Percentiles rank a stretch among this genome's conserved stretches.
Conservation (phyloP, 306 rosid species). For the Casuarina cunninghamiana region DNA sequence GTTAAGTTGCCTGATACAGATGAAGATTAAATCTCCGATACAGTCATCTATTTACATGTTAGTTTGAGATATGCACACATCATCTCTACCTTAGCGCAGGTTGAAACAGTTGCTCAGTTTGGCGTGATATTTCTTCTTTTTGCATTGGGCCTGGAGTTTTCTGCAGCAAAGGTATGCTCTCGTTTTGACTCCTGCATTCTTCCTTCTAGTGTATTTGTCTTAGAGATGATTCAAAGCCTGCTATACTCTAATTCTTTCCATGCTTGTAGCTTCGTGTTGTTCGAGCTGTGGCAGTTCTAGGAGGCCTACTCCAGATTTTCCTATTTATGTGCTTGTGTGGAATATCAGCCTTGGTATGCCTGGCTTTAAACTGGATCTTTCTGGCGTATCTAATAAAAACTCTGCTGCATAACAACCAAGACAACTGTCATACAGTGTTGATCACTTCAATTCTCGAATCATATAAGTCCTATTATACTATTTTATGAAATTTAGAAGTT, state of each 20-base stretch:
- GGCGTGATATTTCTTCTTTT: slow-evolving; percentile 97
- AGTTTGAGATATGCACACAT: not conserved
- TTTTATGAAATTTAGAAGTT: not conserved
- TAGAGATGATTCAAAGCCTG: slow-evolving; percentile 18
- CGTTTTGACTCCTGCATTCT: slow-evolving; percentile 20
- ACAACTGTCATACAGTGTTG: not conserved
- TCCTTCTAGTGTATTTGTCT: slow-evolving; percentile 15
- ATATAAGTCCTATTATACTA: not conserved
- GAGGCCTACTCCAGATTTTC: slow-evolving; percentile 90
- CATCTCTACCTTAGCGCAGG: slow-evolving; percentile 49
- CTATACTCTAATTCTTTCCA: slow-evolving; percentile 24
- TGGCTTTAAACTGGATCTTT: slow-evolving; percentile 24
- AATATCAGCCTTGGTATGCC: slow-evolving; percentile 78
- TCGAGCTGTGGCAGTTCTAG: slow-evolving; percentile 92
- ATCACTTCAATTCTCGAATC: not conserved
- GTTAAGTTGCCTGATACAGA: not conserved
- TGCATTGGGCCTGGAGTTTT: slow-evolving; percentile 93
- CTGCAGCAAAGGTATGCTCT: slow-evolving; percentile 69
- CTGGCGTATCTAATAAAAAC: not conserved
- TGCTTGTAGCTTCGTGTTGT: slow-evolving; percentile 83
- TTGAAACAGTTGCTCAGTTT: slow-evolving; percentile 99
- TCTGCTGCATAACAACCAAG: not conserved
- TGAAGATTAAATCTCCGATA: not conserved
- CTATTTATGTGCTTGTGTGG: slow-evolving; percentile 94
- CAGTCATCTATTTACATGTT: not conserved